Evolutionary conservation across 495 filamentous ascomycete genomes (phyloP), one percentile per base, ranked within the genome.

Genomic region (Penicillium dipodomyicola): DNA sequence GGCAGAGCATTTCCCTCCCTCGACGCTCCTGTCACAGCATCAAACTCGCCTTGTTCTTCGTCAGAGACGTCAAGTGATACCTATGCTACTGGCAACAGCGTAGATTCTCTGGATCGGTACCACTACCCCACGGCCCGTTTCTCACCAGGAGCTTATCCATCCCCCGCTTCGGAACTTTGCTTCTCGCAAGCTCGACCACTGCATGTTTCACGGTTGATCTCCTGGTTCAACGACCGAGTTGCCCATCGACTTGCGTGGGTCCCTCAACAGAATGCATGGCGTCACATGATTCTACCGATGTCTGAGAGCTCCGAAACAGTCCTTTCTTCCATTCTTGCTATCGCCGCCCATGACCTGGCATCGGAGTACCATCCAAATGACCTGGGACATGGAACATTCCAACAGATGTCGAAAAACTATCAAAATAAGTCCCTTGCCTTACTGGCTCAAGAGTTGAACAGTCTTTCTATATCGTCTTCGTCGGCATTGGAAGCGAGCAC

Each of bases 301-400:
- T 52, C 60, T 5, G 59, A 67, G 45, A 52, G 44, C 12, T 69
- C 67, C 1, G 61, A 59, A 33, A 61, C 60, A 1, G 67, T 69
- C 2, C 52, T 65, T n/a, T 65, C 56, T 27, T 67, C 67, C 12
- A 60, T 69, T n/a, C 59, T 69, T 12, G 67, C 67, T 10, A 56
- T 69, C 19, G 52, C 62, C 2, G 58, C 64, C 11, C 61, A 67
- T 46, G 67, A 69, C 20, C 50, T 67, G 4, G 59, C 62, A 19
- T 56, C 50, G 7, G 55, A 63, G 33, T 69, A 65, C 11, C 37
- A 57, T 14, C 25, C 37, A 0, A 47, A 58, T 15, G 56, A 60
- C 52, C 40, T 45, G 0, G 59, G 43, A 6, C 54, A 54, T 44
- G 51, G 52, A 5, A 44, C 30, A n/a, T 56, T 63, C 20, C 59